Conservation (phyloP, 306 rosid genomes). For the Rubus parviflorus region DNA sequence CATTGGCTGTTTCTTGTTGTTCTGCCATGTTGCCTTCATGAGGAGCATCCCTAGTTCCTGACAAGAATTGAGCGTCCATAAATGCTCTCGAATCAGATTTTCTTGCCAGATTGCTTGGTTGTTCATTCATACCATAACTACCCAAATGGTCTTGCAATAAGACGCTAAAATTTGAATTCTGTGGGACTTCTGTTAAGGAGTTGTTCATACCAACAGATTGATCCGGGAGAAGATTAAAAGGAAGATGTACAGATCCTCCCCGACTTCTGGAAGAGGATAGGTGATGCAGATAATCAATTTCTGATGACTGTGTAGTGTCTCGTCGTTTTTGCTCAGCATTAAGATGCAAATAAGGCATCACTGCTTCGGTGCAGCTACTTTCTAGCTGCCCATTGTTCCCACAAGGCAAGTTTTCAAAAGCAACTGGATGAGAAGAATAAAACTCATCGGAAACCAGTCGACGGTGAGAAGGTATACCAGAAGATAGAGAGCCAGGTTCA, state of each 20-base stretch:
- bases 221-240: slow-evolving; percentile 51
- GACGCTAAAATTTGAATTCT: slow-evolving; percentile 38
- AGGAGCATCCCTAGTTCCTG: slow-evolving; percentile 41
- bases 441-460: slow-evolving; percentile 42
- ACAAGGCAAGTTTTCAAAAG: slow-evolving; percentile 35
- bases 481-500: slow-evolving; percentile 41
- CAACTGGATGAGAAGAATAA: slow-evolving; percentile 42
- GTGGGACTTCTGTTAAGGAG: slow-evolving; percentile 38
- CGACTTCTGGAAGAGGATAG: slow-evolving; percentile 44
- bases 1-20: slow-evolving; percentile 43
- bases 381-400: slow-evolving; percentile 52
- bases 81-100: slow-evolving; percentile 47
- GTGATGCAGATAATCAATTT: slow-evolving; percentile 49
- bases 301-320: slow-evolving; percentile 40
- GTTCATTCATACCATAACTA: slow-evolving; percentile 41
- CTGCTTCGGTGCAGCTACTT: slow-evolving; percentile 41
- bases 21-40: slow-evolving; percentile 42
- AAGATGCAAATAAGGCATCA: slow-evolving; percentile 41
- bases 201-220: slow-evolving; percentile 45
- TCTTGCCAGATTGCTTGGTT: slow-evolving; percentile 40
- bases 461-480: slow-evolving; percentile 29
- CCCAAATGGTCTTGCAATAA: slow-evolving; percentile 47
- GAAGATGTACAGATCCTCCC: slow-evolving; percentile 44
- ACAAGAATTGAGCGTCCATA: slow-evolving; percentile 43
- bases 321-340: slow-evolving; percentile 48